Conservation (phyloP, 2,329 filamentous ascomycete genomes). For the Penicillium sp. region DNA sequence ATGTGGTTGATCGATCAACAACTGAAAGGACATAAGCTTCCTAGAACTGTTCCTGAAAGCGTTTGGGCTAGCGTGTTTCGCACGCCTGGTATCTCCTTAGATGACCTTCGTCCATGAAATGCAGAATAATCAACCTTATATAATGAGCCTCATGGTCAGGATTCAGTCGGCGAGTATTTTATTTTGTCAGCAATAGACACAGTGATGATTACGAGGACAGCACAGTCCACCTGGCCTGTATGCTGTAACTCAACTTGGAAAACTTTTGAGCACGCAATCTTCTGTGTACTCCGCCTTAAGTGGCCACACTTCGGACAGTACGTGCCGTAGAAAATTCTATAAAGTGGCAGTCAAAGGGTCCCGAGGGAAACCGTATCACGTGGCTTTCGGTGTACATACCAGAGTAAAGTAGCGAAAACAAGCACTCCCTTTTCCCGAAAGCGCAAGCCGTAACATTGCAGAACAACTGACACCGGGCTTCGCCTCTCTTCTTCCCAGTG, state of each 20-base stretch:
- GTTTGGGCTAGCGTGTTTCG: slow-evolving; percentile 54
- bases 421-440: neutral
- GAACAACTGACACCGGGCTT: too few species aligned
- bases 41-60: slow-evolving; percentile 50
- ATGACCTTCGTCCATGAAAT: slow-evolving; percentile 7
- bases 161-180: neutral
- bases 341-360: neutral
- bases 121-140: neutral
- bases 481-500: too few species aligned
- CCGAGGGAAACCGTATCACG: neutral
- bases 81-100: slow-evolving; percentile 39
- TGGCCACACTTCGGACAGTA: neutral
- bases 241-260: neutral
- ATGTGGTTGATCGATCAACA: slow-evolving; percentile 57
- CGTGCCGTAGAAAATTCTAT: neutral
- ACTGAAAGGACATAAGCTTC: slow-evolving; percentile 53
- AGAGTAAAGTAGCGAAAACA: too few species aligned
- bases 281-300: neutral
- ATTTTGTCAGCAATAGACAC: neutral
- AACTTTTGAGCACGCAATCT: neutral
- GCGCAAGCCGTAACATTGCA: neutral
- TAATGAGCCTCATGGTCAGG: neutral
- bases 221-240: neutral
- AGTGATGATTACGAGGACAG: neutral
- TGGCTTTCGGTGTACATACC: neutral